Base-by-base conservation (phyloP, 306 rosid genomes). In the Prunus armeniaca region DNA sequence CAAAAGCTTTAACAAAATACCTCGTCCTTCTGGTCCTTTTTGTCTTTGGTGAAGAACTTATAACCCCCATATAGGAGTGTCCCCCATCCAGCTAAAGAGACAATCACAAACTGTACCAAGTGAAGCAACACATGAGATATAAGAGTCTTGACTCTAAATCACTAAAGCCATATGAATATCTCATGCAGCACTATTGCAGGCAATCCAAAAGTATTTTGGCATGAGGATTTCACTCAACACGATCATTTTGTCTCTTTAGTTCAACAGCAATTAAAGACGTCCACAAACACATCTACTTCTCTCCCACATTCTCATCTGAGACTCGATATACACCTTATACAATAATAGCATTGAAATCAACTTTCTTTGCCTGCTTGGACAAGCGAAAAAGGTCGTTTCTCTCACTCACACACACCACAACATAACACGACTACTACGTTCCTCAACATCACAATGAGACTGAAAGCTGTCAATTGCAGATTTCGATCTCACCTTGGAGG, bases 11-110 rank as follows among this genome's bases (percentile, higher is more conserved):
- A 70, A 10, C 27, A 12, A 66, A 3, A 58, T 83, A 87, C 94
- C 94, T 87, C 91, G 76, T 83, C 87, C 71, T 87, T 86, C 74
- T 85, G 78, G 81, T 51, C 84, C 41, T 63, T 68, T 72, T 84
- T 87, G 84, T 82, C 88, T 79, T 58, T 28, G 18, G 83, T 81
- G 65, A 78, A 89, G 67, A 57, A 65, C 80, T 84, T 83, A 84
- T 86, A 89, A 38, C 88, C 74, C 18, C 88, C 82, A 22, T 81
- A 91, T 67, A 83, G 7, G 75, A 80, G 69, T 52, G 79, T 0
- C 28, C 88, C 89, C 78, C 82, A 88, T 71, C 93, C 91, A 50
- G 89, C 61, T 76, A 89, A 75, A 67, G 94, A 87, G 78, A 81
- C 78, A 30, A 83, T 76, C 75, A 88, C 89, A 81, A 89, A 86